Conservation (phyloP, 371 early-diverging fungal species). For the Lichtheimia ramosa region DNA sequence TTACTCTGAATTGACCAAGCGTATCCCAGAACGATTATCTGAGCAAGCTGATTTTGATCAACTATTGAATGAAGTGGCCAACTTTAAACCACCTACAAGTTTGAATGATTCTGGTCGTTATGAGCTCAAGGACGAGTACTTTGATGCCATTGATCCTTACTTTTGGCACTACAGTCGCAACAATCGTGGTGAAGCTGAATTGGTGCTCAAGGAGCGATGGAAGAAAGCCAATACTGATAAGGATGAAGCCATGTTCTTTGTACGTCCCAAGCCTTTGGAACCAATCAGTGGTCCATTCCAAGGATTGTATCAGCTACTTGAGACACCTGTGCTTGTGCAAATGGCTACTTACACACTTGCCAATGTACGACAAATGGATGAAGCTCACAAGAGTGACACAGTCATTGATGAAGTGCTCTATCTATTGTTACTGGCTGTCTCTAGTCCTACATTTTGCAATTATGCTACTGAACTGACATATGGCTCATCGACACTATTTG, state of each 20-base stretch:
- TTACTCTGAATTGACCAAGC: constrained; percentile 83
- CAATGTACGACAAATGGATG: constrained; percentile 62
- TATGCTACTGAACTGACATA: constrained; percentile 2
- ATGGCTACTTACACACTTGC: constrained; percentile 77
- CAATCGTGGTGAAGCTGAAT: constrained; percentile 87
- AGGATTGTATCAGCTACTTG: constrained; percentile 62
- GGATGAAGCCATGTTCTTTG: constrained; percentile 41
- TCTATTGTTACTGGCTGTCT: constrained; percentile 53
- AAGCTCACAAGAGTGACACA: constrained; percentile 66
- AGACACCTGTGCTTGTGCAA: constrained; percentile 67
- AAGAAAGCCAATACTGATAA: constrained; percentile 29
- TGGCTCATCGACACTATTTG: constrained; percentile 27
- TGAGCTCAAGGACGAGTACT: constrained; percentile 80
- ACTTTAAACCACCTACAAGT: constrained; percentile 78
- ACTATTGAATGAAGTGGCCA: constrained; percentile 74
- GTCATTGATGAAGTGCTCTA: constrained; percentile 77
- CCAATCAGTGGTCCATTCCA: constrained; percentile 70
- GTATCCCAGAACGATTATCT: constrained; percentile 80
- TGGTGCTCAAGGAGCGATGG: constrained; percentile 64
- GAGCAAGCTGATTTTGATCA: constrained; percentile 77
- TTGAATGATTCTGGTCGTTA: constrained; percentile 82
- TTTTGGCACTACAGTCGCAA: constrained; percentile 91
- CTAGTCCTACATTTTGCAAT: constrained; percentile 46
- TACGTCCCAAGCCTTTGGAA: constrained; percentile 58
- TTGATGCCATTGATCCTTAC: constrained; percentile 85